Evolutionary conservation across 148 eudicot species (phyloP).

Genomic region (Fallopia convolvulus): DNA sequence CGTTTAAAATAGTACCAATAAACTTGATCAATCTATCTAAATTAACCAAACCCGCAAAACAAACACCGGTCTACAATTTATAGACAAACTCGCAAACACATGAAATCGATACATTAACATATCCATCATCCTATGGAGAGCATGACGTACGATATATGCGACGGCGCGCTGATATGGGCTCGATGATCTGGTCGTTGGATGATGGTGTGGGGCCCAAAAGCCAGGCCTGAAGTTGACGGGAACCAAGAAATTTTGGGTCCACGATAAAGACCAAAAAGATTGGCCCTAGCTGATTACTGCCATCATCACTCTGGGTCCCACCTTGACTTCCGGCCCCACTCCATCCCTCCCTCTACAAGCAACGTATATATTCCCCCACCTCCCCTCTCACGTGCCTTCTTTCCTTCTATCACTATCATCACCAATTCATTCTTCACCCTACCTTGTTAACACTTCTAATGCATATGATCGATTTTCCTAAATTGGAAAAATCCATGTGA

Average conservation of each 20-base stretch:
- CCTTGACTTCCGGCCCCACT: neutral
- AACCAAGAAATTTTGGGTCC: conserved; percentile 2
- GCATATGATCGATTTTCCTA: too few relatives aligned
- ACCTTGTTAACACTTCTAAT: too few relatives aligned
- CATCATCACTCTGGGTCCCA: neutral
- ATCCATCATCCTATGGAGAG: too few relatives aligned
- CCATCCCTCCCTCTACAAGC: neutral
- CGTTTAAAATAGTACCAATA: too few relatives aligned
- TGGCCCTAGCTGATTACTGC: neutral
- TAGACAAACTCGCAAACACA: too few relatives aligned
- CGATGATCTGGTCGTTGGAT: neutral
- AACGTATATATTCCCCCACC: neutral
- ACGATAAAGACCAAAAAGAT: neutral
- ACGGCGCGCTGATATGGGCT: neutral
- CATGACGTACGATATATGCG: too few relatives aligned
- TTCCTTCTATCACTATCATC: neutral
- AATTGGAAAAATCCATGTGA: neutral
- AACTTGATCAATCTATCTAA: too few relatives aligned
- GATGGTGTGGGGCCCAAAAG: conserved; percentile 3
- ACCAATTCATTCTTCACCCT: too few relatives aligned
- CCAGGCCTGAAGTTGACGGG: neutral
- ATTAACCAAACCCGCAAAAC: too few relatives aligned
- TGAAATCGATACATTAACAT: too few relatives aligned
- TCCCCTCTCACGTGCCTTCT: neutral
- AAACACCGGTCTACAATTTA: too few relatives aligned